Conservation (phyloP, 768 basidiomycete genomes). For the Strobilomyces dryophilus region DNA sequence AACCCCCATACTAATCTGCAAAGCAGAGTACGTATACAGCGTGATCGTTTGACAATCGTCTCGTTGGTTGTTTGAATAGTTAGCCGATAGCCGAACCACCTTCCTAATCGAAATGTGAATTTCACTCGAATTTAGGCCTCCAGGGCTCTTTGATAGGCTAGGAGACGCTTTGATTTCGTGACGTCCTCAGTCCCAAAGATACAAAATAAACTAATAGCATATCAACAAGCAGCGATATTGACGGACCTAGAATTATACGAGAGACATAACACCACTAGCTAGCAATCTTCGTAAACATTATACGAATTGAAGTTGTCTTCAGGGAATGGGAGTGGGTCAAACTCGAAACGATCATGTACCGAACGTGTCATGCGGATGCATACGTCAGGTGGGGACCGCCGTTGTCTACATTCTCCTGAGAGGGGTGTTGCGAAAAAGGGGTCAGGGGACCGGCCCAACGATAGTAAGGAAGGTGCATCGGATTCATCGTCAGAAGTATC, state of each 20-base stretch:
- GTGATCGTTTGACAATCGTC: too few species aligned
- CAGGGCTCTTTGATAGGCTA: too few species aligned
- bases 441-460: conserved; percentile 54
- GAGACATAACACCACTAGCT: conserved; percentile 47
- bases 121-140: too few species aligned
- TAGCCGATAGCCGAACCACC: too few species aligned
- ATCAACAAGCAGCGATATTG: conserved; percentile 21
- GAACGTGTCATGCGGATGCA: conserved; percentile 57
- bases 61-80: too few species aligned
- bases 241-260: conserved; percentile 24
- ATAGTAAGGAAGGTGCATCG: conserved; percentile 62
- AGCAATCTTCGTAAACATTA: conserved; percentile 63
- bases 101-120: too few species aligned
- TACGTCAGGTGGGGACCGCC: conserved; percentile 51
- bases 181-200: conserved; percentile 2
- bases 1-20: too few species aligned
- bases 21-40: too few species aligned
- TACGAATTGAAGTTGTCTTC: conserved; percentile 44
- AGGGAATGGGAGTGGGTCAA: conserved; percentile 70
- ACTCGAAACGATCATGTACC: conserved; percentile 61
- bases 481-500: conserved; percentile 86
- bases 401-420: conserved; percentile 46
- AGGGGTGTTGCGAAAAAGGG: conserved; percentile 49
- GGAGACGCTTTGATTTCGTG: neutral
- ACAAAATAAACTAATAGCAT: conserved; percentile 31